Base-by-base conservation (phyloP, 2,329 filamentous ascomycete species). In the Aspergillus oerlinghausenensis region DNA sequence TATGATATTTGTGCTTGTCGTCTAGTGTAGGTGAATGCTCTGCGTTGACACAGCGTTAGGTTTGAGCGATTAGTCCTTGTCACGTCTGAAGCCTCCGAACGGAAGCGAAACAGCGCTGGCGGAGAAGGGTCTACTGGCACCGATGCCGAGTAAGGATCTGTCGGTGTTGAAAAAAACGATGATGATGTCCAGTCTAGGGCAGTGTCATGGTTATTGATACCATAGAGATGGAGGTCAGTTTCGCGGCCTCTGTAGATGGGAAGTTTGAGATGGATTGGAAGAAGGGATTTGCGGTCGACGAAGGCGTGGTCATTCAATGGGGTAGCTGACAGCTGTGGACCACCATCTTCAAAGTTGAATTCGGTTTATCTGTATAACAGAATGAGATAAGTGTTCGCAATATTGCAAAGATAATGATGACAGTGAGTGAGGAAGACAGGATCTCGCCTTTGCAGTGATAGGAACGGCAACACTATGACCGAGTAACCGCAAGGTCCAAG, bases 221-320 rank as follows among this genome's bases (percentile, higher is more conserved):
- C 49, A 79, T 79, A 76, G 79, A 74, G 65, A 75, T 73, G 72
- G 73, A 74, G 58, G 69, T 73, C 32, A 73, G 61, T 21, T 71
- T 75, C 32, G 55, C 61, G 11, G 66, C 64, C 4, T 54, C 64
- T 1, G 62, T 55, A 3, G 60, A 57, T 3, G 71, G 71, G 11
- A 66, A 60, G 50, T 71, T 74, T 45, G 54, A 63, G 17, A 67
- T 63, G 1, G 57, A 51, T 1, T 65, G 66, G 59, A 69, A 66
- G 55, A 56, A 63, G 17, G 70, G 70, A 1, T 68, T 70, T 60
- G 68, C 70, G 1, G 70, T 74, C 2, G 67, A 70, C 17, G 72
- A 74, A 42, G 72, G 69, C 1, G 62, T 59, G 49, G 59, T 71
- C 40, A 58, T 73, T 48, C 29, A 32, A 3, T 14, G 29, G 10